Conservation (phyloP, 768 basidiomycete species). For the Mycena amicta region DNA sequence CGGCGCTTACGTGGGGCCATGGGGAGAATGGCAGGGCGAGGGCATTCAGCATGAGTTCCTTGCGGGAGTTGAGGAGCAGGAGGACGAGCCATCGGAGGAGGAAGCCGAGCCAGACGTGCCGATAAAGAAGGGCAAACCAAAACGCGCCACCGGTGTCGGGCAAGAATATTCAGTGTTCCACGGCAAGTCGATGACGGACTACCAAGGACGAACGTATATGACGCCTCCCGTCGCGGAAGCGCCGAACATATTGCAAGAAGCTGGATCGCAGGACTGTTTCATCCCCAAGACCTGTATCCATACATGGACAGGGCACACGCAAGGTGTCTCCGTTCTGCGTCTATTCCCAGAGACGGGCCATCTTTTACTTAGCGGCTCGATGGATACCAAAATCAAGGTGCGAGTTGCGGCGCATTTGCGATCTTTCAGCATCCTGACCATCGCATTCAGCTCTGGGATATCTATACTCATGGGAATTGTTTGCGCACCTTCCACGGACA, state of each 20-base stretch:
- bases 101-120: constrained; percentile 59
- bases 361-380: constrained; percentile 88
- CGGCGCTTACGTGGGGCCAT: constrained; percentile 89
- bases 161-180: constrained; percentile 96
- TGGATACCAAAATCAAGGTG: constrained; percentile 99
- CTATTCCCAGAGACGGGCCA: constrained; percentile 93
- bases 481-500: constrained; percentile 97
- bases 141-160: constrained; percentile 66
- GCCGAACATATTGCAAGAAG: constrained; percentile 76
- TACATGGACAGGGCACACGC: constrained; percentile 98
- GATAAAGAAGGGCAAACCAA: constrained; percentile 76
- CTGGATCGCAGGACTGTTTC: constrained; percentile 87
- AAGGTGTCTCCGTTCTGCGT: constrained; percentile 92
- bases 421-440: background rate
- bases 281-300: constrained; percentile 95
- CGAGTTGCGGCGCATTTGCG: constrained; percentile 17
- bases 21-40: constrained; percentile 91
- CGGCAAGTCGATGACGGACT: constrained; percentile 94
- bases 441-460: constrained; percentile 83
- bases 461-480: constrained; percentile 96
- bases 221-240: constrained; percentile 88
- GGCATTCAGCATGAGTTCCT: constrained; percentile 63
- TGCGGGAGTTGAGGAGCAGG: constrained; percentile 64
- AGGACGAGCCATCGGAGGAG: constrained; percentile 63
- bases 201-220: constrained; percentile 98